phyloP scores from a whole-genome alignment of 306 rosid genomes.

The Lupinus albus region DNA sequence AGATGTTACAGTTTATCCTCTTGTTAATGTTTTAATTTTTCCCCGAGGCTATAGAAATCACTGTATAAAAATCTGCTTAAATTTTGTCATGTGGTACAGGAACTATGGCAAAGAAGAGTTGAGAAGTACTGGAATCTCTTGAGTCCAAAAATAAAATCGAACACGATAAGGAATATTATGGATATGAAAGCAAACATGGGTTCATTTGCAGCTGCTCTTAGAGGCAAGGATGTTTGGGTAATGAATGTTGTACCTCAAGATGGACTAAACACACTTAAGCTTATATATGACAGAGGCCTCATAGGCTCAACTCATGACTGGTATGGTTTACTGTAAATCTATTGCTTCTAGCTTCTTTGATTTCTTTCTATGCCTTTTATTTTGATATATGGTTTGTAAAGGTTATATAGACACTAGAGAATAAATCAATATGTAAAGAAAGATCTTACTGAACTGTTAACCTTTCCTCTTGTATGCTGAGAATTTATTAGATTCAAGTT shows the following conservation, averaged over 20 bases:
- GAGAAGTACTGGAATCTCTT: slow-evolving; percentile 82
- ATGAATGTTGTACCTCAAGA: slow-evolving; percentile 90
- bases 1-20: slow-evolving; percentile 28
- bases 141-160: slow-evolving; percentile 64
- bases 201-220: slow-evolving; percentile 90
- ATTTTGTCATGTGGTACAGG: slow-evolving; percentile 56
- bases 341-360: slow-evolving; percentile 17
- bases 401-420: too few species aligned
- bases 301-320: slow-evolving; percentile 80
- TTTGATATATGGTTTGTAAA: background rate
- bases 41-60: background rate
- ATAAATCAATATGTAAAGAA: too few species aligned
- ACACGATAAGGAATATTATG: slow-evolving; percentile 84
- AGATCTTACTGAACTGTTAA: background rate
- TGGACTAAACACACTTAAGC: slow-evolving; percentile 84
- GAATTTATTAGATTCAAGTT: slow-evolving; percentile 19
- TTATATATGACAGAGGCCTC: slow-evolving; percentile 91
- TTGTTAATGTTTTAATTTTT: slow-evolving; percentile 20
- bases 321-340: slow-evolving; percentile 43
- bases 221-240: slow-evolving; percentile 88
- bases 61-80: slow-evolving; percentile 16
- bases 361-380: background rate
- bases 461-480: slow-evolving; percentile 27
- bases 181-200: slow-evolving; percentile 96
- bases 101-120: slow-evolving; percentile 75